Base-by-base conservation (phyloP, 2,329 filamentous ascomycete species). In the Sporothrix curviconia region DNA sequence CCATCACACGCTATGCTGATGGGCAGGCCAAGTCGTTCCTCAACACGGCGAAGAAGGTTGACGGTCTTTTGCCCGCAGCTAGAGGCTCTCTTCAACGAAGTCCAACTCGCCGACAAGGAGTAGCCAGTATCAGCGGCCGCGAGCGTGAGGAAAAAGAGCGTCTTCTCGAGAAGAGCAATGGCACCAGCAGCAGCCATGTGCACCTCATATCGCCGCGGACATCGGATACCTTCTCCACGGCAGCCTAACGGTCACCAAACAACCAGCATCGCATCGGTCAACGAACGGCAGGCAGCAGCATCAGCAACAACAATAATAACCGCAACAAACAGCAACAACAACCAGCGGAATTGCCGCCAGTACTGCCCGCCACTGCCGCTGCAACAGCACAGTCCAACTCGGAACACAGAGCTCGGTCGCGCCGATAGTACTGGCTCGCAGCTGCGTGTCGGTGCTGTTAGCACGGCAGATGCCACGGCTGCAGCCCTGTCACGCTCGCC, bases 81-180 rank as follows among this genome's bases (percentile, higher is more conserved):
- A 2, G 90, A 97, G 64, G 92, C 92, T 2, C 75, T 99, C 32
- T 89, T 88, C 39, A 82, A 82, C 55, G 92, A 97, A 70, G 94
- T 99, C n/a, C 84, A 85, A 61, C 87, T 94, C 65, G 91, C 91
- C 24, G 92, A 97, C 70, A 96, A 97, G 71, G 92, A 97, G 67
- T 99, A 94, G n/a, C 68, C 91, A 96, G 67, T 90, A 97, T 59
- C 90, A 96, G 68, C 81, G 92, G n/a, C 54, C 90, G 90, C n/a
- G 94, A 97, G 69, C 82, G 94, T 40, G 94, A 99, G 69, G 94
- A 97, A 72, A 96, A 97, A 74, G 82, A 95, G 57, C 82, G 94
- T 55, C 82, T 88, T 17, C 75, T 99, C 12, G 94, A 99, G 71
- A 96, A 94, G 75, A 92, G 86, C 69, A 92, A 87, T 61, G 84